Base-by-base conservation (phyloP, 768 basidiomycete genomes). In the Podaxis mareebaensis region DNA sequence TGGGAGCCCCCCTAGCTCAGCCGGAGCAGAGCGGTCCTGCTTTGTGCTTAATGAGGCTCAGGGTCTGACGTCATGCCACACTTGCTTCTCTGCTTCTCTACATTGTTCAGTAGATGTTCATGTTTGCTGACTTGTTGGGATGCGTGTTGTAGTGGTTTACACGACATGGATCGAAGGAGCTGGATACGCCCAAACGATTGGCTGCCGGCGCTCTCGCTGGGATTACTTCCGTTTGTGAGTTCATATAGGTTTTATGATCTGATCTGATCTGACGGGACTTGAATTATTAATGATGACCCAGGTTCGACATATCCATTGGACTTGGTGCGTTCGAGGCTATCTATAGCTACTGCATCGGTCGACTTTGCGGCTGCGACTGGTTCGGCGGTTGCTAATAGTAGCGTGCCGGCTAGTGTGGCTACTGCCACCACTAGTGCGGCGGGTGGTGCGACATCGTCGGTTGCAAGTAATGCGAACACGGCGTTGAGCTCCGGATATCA, bases 261-360 rank as follows among this genome's bases (percentile, higher is more conserved):
- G 38, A 58, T 28, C 57, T 58, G 15, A 38, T 53, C 13, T 48
- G 22, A 24, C 38, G 13, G 24, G 13, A 15, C 4, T 10, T 33
- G 36, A 20, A 39, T 38, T 12, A 33, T 42, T n/a, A 48, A 38
- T 30, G 24, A 33, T 49, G n/a, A 17, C 54, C 56, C 64, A 93
- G 92, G 88, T 67, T 83, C 92, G 53, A 95, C 93, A 76, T 93
- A 95, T 78, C 96, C 96, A 8, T 78, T 99, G 66, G 96, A 99
- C 74, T 88, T 99, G 54, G 92, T 99, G 33, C 86, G 96, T 49
- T 92, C 94, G 26, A 85, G 96, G 39, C 79, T 99, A 63, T 96
- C 93, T 20, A 96, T 99, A 71, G 94, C 93, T 20, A 95, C 94
- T 4, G 91, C 94, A n/a, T 91, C 90, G 30, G 65, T 75, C 30